phyloP scores from a whole-genome alignment of 2,329 filamentous ascomycete genomes.

The Talaromyces sp. region DNA sequence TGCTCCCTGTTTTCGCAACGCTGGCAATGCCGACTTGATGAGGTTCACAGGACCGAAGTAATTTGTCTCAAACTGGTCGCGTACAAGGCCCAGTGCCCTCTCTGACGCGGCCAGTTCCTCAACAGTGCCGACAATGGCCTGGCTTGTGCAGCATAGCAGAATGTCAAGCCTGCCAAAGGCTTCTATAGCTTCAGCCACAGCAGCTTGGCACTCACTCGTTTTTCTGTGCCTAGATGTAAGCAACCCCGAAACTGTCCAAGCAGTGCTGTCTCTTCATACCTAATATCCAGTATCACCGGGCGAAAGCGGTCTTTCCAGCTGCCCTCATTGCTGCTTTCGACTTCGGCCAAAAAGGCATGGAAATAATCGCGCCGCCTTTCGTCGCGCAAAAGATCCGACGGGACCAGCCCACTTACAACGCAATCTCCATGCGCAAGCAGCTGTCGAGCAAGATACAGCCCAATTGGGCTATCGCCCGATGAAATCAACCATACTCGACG shows the following conservation, averaged over 20 bases:
- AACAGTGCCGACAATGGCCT: constrained; percentile 83
- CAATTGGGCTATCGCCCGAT: constrained; percentile 75
- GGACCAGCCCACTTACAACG: constrained; percentile 76
- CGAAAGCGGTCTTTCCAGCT: constrained; percentile 76
- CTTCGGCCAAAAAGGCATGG: constrained; percentile 64
- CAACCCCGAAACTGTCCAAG: not conserved
- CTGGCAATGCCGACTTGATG: constrained; percentile 79
- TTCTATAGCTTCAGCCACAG: constrained; percentile 77
- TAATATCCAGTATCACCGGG: constrained; percentile 54
- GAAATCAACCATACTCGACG: constrained; percentile 93
- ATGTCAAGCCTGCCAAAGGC: constrained; percentile 86
- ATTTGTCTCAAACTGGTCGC: constrained; percentile 88
- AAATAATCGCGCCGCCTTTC: constrained; percentile 72
- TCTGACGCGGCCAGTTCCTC: constrained; percentile 76
- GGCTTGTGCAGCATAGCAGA: constrained; percentile 79
- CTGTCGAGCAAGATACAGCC: constrained; percentile 72
- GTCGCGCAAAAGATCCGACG: constrained; percentile 68
- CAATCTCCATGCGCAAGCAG: constrained; percentile 88
- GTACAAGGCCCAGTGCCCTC: constrained; percentile 69
- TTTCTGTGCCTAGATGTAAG: constrained; percentile 33
- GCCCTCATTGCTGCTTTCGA: constrained; percentile 56
- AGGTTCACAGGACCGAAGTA: constrained; percentile 97
- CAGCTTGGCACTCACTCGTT: constrained; percentile 70
- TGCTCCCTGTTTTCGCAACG: constrained; percentile 70
- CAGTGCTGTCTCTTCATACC: constrained; percentile 27